Conservation (phyloP, 2,329 filamentous ascomycete genomes). For the Exophiala sp. region DNA sequence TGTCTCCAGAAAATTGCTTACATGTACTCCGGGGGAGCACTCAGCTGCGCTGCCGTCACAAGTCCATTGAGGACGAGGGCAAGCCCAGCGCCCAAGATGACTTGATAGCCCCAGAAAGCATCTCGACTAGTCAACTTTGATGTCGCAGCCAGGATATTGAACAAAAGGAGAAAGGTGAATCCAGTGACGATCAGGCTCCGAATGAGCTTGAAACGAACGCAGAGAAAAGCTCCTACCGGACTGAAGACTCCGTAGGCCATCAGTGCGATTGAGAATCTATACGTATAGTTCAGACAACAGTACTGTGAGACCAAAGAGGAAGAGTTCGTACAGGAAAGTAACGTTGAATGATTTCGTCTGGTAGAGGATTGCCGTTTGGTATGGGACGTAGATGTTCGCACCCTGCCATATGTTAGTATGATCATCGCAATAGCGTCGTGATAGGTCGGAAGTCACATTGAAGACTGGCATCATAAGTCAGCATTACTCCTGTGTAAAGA, state of each 20-base stretch:
- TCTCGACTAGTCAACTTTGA: slow-evolving; percentile 7
- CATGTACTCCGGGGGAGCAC: slow-evolving; percentile 19
- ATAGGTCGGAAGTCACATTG: slow-evolving; percentile 7
- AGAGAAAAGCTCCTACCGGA: slow-evolving; percentile 5
- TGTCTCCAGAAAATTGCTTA: background rate
- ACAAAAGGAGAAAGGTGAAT: slow-evolving; percentile 6
- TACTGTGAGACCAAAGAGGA: background rate
- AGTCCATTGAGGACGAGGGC: slow-evolving; percentile 16
- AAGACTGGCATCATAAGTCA: background rate
- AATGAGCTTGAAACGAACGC: slow-evolving; percentile 10
- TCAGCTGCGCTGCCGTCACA: slow-evolving; percentile 14
- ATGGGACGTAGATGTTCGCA: slow-evolving; percentile 12
- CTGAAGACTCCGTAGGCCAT: slow-evolving; percentile 5
- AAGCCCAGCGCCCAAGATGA: slow-evolving; percentile 15
- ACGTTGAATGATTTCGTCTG: slow-evolving; percentile 2
- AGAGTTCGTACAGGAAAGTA: slow-evolving; percentile 4
- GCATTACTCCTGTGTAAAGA: background rate
- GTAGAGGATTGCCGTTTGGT: slow-evolving; percentile 10
- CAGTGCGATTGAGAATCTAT: background rate
- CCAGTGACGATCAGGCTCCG: slow-evolving; percentile 2
- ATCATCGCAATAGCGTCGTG: background rate
- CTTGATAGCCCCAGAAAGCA: slow-evolving; percentile 19
- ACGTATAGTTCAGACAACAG: background rate
- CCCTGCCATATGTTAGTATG: slow-evolving; percentile 4
- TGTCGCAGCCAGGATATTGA: slow-evolving; percentile 12